Conservation (phyloP, 495 filamentous ascomycete genomes). For the Penicillium macrosclerotiorum region DNA sequence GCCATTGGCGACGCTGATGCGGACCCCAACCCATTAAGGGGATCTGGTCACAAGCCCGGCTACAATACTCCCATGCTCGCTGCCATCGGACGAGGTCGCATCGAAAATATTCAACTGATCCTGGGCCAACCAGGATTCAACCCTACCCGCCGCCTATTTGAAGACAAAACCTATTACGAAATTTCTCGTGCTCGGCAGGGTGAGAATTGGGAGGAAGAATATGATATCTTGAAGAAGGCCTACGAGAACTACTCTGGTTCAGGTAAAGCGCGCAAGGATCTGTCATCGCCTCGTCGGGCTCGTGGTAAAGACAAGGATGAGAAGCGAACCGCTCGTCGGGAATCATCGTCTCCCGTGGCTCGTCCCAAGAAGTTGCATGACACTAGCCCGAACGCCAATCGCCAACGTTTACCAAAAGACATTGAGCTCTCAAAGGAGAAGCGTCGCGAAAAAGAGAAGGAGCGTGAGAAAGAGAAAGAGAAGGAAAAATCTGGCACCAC, state of each 20-base stretch:
- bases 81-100: conserved; percentile 86
- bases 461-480: too few species aligned
- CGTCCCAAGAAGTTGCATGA: conserved; percentile 39
- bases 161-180: conserved; percentile 77
- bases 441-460: conserved; percentile 36
- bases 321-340: conserved; percentile 46
- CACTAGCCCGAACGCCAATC: conserved; percentile 27
- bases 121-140: conserved; percentile 76
- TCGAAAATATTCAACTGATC: conserved; percentile 76
- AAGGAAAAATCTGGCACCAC: too few species aligned
- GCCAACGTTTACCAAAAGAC: conserved; percentile 31
- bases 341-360: conserved; percentile 48
- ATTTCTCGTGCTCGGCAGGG: conserved; percentile 78
- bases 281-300: conserved; percentile 52
- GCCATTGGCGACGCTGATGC: conserved; percentile 77
- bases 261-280: conserved; percentile 39
- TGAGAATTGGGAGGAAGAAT: conserved; percentile 86
- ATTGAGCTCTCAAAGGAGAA: conserved; percentile 28
- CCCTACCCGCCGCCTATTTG: conserved; percentile 63
- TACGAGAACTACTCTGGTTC: conserved; percentile 61
- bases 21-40: conserved; percentile 65
- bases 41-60: conserved; percentile 43
- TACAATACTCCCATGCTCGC: conserved; percentile 89
- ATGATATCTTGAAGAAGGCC: conserved; percentile 73
- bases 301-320: conserved; percentile 56